A percentile compares a stretch with the other conserved stretches of the same genome.
Evolutionary conservation across 1,284 basidiomycete species (phyloP).

Genomic region (Hemileia vastatrix): DNA sequence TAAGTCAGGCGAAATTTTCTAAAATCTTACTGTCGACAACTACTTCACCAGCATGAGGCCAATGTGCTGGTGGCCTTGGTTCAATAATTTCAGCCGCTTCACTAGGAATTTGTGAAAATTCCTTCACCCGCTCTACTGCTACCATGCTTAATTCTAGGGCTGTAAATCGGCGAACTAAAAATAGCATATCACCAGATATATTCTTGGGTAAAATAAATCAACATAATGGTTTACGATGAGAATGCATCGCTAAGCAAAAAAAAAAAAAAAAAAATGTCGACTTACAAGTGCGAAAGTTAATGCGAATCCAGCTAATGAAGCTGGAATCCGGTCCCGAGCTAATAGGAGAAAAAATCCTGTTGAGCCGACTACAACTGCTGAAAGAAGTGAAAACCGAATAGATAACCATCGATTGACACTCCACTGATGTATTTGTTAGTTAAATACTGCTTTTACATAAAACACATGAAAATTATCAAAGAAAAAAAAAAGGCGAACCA

Average conservation of each 20-base stretch:
- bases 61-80: conserved; percentile 50
- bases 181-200: conserved; percentile 56
- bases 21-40: conserved; percentile 48
- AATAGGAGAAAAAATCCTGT: conserved; percentile 55
- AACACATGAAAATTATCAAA: no score
- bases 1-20: neutral
- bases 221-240: neutral
- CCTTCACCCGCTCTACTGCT: conserved; percentile 5
- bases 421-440: no score
- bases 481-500: no score
- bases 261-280: conserved; percentile 38
- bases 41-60: conserved; percentile 59
- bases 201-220: neutral
- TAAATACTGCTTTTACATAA: no score
- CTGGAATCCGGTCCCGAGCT: conserved; percentile 37
- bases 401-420: conserved; percentile 67
- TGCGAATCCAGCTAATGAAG: conserved; percentile 47
- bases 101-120: neutral
- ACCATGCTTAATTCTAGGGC: conserved; percentile 21
- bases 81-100: conserved; percentile 3
- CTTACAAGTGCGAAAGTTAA: conserved; percentile 46
- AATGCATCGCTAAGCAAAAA: neutral
- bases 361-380: conserved; percentile 59
- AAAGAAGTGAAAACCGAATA: conserved; percentile 70
- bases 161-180: conserved; percentile 43